These are phyloP conservation scores for Cercospora sojina DNA, from an alignment of 2,329 filamentous ascomycete genomes.

Conservation along the genomic window DNA sequence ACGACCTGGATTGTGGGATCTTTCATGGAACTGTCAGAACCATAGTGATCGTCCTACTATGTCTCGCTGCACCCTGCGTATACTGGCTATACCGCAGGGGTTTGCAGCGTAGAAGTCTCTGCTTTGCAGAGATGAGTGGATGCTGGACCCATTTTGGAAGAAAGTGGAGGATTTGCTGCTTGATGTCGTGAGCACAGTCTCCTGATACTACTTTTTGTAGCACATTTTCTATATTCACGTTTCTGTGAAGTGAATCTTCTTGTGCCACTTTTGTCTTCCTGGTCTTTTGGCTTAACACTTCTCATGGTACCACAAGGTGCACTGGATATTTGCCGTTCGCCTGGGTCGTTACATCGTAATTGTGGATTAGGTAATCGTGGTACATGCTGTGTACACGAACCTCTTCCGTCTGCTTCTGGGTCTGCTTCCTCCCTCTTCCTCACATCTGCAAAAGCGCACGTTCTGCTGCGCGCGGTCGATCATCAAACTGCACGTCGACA, in stretches of 20 bases:
- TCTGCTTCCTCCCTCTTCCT: background rate
- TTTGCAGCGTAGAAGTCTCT: constrained; percentile 7
- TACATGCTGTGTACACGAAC: background rate
- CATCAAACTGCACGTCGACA: constrained; percentile 21
- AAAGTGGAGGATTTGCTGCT: constrained; percentile 8
- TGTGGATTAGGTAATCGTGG: background rate
- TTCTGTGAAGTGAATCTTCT: constrained; percentile 12
- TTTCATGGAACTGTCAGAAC: constrained; percentile 21
- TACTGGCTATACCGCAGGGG: constrained; percentile 6
- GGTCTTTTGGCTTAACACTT: background rate
- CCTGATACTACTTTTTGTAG: constrained; percentile 20
- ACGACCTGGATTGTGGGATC: constrained; percentile 12
- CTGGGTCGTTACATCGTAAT: background rate
- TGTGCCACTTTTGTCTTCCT: background rate
- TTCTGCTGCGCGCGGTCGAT: constrained; percentile 9
- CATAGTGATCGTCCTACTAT: constrained; percentile 36
- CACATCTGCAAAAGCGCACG: constrained; percentile 9
- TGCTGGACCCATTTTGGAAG: constrained; percentile 17
- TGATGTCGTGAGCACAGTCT: constrained; percentile 9
- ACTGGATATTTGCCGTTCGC: background rate
- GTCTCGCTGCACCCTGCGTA: constrained; percentile 9
- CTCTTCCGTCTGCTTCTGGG: background rate
- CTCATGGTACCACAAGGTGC: background rate
- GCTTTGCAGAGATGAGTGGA: constrained; percentile 19
- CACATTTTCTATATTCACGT: constrained; percentile 16